A percentile compares a stretch with the other conserved stretches of the same genome.
Evolutionary conservation across 805 yeast genomes (phyloP).

Genomic region (Candida dendrica): DNA sequence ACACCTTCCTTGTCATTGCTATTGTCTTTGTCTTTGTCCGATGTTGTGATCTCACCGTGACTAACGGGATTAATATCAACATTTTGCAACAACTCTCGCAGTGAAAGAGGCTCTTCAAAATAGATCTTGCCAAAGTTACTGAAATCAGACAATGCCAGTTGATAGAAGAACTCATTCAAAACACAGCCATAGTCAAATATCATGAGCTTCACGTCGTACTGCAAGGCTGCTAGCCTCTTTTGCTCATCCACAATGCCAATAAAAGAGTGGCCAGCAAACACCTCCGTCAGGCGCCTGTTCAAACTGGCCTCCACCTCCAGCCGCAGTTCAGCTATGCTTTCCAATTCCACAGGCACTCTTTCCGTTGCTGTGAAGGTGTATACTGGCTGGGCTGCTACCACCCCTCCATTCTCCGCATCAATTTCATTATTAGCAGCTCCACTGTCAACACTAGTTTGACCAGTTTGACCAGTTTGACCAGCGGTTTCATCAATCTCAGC

Average conservation of each 20-base stretch:
- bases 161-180: conserved; percentile 68
- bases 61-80: no score
- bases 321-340: conserved; percentile 53
- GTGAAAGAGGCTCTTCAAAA: conserved; percentile 22
- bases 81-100: not conserved
- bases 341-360: conserved; percentile 39
- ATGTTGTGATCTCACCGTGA: no score
- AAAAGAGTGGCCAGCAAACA: conserved; percentile 63
- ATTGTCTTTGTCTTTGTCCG: no score
- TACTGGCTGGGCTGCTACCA: not conserved
- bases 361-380: conserved; percentile 12
- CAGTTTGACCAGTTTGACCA: no score
- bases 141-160: conserved; percentile 69
- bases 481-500: no score
- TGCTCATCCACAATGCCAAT: conserved; percentile 77
- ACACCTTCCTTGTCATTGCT: no score
- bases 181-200: conserved; percentile 76
- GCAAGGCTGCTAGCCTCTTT: conserved; percentile 73
- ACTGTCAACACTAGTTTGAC: no score
- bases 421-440: not conserved
- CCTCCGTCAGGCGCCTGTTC: conserved; percentile 50
- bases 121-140: conserved; percentile 67
- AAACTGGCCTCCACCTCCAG: conserved; percentile 38
- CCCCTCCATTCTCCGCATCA: conserved; percentile 3
- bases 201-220: conserved; percentile 69